Conservation (phyloP, 371 early-diverging fungal genomes). For the Phascolomyces articulosus region DNA sequence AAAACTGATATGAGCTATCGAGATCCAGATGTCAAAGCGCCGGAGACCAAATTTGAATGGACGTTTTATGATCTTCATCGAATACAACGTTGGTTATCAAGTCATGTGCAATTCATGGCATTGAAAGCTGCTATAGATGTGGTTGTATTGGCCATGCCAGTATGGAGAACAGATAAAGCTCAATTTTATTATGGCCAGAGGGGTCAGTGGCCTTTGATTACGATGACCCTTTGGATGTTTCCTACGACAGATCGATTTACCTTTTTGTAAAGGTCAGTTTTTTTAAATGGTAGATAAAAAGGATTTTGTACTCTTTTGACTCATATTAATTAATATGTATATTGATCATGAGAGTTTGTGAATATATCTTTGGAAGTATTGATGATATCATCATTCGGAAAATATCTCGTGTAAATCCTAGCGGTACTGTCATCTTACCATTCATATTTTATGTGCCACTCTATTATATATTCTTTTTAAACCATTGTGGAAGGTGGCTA, state of each 20-base stretch:
- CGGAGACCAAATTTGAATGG: slow-evolving; percentile 24
- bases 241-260: slow-evolving; percentile 40
- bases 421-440: slow-evolving; percentile 29
- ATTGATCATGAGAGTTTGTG: slow-evolving; percentile 27
- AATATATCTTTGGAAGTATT: slow-evolving; percentile 31
- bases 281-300: not conserved
- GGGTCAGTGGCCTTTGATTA: slow-evolving; percentile 51
- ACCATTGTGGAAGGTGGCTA: slow-evolving; percentile 21
- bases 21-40: slow-evolving; percentile 46
- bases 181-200: slow-evolving; percentile 38
- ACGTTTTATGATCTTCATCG: slow-evolving; percentile 7
- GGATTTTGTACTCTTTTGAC: too few relatives aligned
- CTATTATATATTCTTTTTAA: slow-evolving; percentile 39
- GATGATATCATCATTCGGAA: slow-evolving; percentile 46
- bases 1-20: slow-evolving; percentile 12
- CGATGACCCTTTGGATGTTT: slow-evolving; percentile 41
- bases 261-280: slow-evolving; percentile 23
- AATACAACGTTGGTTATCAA: slow-evolving; percentile 22
- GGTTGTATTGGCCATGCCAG: slow-evolving; percentile 37
- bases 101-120: slow-evolving; percentile 32
- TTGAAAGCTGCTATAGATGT: slow-evolving; percentile 41
- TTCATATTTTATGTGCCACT: slow-evolving; percentile 28
- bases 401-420: slow-evolving; percentile 40
- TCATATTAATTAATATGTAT: too few relatives aligned
- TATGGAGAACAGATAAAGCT: slow-evolving; percentile 23